Evolutionary conservation across 2,329 filamentous ascomycete genomes (phyloP).

Genomic region (Hypomyces perniciosus): DNA sequence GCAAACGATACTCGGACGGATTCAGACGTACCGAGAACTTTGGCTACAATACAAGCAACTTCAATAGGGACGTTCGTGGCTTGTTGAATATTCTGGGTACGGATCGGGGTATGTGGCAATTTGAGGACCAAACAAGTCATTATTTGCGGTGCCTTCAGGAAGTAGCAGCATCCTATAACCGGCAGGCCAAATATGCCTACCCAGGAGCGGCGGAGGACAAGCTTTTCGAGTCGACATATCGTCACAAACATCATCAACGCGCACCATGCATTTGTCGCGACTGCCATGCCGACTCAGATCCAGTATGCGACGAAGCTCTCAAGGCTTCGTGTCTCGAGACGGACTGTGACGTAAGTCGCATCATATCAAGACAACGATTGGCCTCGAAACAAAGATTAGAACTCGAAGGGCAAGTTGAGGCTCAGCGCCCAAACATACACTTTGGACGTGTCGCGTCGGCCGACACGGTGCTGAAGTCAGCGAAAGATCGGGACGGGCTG

Average conservation of each 20-base stretch:
- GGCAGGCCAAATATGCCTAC: constrained; percentile 16
- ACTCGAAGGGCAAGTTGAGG: background rate
- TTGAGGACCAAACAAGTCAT: constrained; percentile 6
- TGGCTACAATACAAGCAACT: constrained; percentile 20
- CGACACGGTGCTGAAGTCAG: constrained; percentile 34
- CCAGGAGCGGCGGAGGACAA: constrained; percentile 24
- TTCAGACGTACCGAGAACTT: constrained; percentile 21
- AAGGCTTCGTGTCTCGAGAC: constrained; percentile 9
- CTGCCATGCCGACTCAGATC: constrained; percentile 2
- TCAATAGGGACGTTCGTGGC: constrained; percentile 21
- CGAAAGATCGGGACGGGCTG: constrained; percentile 29
- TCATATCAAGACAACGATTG: constrained; percentile 26
- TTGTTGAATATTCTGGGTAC: constrained; percentile 21
- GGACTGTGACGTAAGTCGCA: constrained; percentile 10
- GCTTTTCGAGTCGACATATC: constrained; percentile 26
- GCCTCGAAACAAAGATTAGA: constrained; percentile 9
- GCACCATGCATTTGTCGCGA: constrained; percentile 7
- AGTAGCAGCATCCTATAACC: constrained; percentile 5
- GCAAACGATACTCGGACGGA: constrained; percentile 18
- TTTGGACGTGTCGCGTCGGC: constrained; percentile 34
- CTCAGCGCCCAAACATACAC: constrained; percentile 24
- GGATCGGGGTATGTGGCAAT: background rate
- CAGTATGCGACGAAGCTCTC: constrained; percentile 12
- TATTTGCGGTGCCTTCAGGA: constrained; percentile 12
- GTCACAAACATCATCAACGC: constrained; percentile 25